Evolutionary conservation across 768 basidiomycete species (phyloP).

Genomic region (Plicaturopsis crispa): DNA sequence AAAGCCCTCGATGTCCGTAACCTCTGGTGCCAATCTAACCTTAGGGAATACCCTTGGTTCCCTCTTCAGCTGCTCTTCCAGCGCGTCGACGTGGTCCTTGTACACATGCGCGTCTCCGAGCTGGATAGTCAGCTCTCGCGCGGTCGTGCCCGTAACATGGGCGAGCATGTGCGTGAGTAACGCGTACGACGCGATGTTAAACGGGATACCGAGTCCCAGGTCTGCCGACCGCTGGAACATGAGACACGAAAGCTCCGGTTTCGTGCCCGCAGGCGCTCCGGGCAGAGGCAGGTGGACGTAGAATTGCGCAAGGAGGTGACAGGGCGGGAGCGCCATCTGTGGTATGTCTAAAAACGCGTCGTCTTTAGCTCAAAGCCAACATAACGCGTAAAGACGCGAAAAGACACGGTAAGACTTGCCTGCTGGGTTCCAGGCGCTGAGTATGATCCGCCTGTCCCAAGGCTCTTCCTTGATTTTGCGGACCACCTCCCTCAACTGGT

Average conservation of each 20-base stretch:
- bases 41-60: slow-evolving; percentile 80
- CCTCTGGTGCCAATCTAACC: slow-evolving; percentile 61
- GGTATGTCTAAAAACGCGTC: slow-evolving; percentile 58
- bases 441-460: slow-evolving; percentile 87
- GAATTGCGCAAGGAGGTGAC: slow-evolving; percentile 99
- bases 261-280: slow-evolving; percentile 31
- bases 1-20: slow-evolving; percentile 75
- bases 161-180: slow-evolving; percentile 97
- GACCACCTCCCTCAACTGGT: slow-evolving; percentile 87
- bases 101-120: slow-evolving; percentile 98
- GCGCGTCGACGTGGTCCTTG: slow-evolving; percentile 83
- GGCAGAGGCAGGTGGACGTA: slow-evolving; percentile 83
- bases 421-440: slow-evolving; percentile 97
- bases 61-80: slow-evolving; percentile 72
- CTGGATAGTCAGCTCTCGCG: slow-evolving; percentile 89
- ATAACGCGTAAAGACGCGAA: not conserved
- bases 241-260: slow-evolving; percentile 80
- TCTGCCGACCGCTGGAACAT: slow-evolving; percentile 99
- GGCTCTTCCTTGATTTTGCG: slow-evolving; percentile 89
- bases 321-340: slow-evolving; percentile 94
- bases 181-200: slow-evolving; percentile 99
- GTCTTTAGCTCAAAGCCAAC: too few relatives aligned
- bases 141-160: slow-evolving; percentile 77
- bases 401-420: slow-evolving; percentile 37
- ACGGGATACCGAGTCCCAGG: slow-evolving; percentile 93